These are phyloP conservation scores for Kurtzmaniella quercitrusa DNA, from an alignment of 1,139 yeast genomes.

Conservation along the genomic window DNA sequence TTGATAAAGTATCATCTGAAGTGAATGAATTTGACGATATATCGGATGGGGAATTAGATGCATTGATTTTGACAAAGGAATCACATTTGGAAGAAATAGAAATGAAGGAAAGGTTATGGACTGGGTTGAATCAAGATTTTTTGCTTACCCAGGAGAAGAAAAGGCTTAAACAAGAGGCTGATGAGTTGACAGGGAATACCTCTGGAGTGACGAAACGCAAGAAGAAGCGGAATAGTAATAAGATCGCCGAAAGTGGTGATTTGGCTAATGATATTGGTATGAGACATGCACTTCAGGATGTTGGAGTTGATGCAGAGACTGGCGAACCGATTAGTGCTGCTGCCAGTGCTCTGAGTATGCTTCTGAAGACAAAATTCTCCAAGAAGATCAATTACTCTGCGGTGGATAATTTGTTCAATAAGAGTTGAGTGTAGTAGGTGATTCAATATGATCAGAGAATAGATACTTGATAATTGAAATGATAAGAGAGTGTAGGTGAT, in stretches of 20 bases:
- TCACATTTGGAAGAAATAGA: constrained; percentile 48
- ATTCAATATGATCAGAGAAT: too few relatives aligned
- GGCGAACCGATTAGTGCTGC: constrained; percentile 56
- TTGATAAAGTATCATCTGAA: constrained; percentile 54
- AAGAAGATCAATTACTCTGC: constrained; percentile 86
- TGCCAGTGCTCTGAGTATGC: constrained; percentile 69
- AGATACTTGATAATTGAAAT: too few relatives aligned
- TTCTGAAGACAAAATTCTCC: constrained; percentile 68
- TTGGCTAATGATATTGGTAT: constrained; percentile 28
- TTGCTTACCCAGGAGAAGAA: constrained; percentile 82
- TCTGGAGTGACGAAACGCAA: constrained; percentile 42
- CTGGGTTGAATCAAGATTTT: constrained; percentile 81
- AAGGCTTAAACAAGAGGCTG: constrained; percentile 81
- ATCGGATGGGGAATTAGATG: constrained; percentile 73
- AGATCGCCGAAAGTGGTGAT: constrained; percentile 14
- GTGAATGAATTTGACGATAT: constrained; percentile 67
- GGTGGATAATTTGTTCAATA: constrained; percentile 56
- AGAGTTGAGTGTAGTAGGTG: neutral
- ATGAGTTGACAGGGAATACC: constrained; percentile 72
- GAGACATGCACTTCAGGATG: constrained; percentile 32
- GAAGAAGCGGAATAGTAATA: constrained; percentile 12
- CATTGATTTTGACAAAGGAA: constrained; percentile 49
- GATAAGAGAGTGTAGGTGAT: too few relatives aligned
- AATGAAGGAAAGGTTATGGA: constrained; percentile 80
- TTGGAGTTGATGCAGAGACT: constrained; percentile 38